A percentile compares a stretch with the other conserved stretches of the same genome.
Evolutionary conservation across 768 basidiomycete genomes (phyloP).

Genomic region (Megacollybia marginata): DNA sequence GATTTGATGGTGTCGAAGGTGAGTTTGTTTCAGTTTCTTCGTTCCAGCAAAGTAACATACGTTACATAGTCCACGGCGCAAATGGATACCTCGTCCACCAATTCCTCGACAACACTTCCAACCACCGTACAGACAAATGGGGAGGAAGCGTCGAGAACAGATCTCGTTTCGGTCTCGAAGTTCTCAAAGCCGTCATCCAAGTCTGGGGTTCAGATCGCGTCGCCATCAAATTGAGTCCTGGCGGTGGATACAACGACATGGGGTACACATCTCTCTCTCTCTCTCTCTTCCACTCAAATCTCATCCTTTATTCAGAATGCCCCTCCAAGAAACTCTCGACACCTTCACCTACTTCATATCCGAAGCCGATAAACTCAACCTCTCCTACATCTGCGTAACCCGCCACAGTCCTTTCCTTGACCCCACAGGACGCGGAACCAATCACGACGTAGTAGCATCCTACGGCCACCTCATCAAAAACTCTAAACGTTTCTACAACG

Average conservation of each 20-base stretch:
- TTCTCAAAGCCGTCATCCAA: slow-evolving; percentile 21
- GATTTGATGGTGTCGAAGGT: slow-evolving; percentile 26
- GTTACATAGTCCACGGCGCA: slow-evolving; percentile 9
- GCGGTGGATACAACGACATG: slow-evolving; percentile 26
- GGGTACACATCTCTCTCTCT: slow-evolving; percentile 6
- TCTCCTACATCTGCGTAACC: slow-evolving; percentile 17
- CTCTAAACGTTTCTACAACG: slow-evolving; percentile 17
- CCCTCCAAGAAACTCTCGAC: slow-evolving; percentile 19
- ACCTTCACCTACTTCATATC: slow-evolving; percentile 19
- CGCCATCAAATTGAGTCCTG: slow-evolving; percentile 24
- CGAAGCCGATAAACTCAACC: slow-evolving; percentile 16
- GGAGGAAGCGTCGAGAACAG: slow-evolving; percentile 38
- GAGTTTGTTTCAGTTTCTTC: neutral
- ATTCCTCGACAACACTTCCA: slow-evolving; percentile 25
- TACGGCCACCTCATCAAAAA: slow-evolving; percentile 19
- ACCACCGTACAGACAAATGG: slow-evolving; percentile 34
- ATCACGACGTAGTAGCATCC: slow-evolving; percentile 19
- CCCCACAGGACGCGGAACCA: slow-evolving; percentile 14
- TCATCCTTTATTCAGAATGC: slow-evolving; percentile 10
- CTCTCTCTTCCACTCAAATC: neutral
- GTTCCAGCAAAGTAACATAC: neutral
- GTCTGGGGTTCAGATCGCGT: slow-evolving; percentile 28
- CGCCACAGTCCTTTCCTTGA: slow-evolving; percentile 12
- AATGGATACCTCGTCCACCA: slow-evolving; percentile 29
- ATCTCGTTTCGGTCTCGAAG: slow-evolving; percentile 29